phyloP scores from a whole-genome alignment of 768 basidiomycete species.

The Pleurotus citrinopileatus region DNA sequence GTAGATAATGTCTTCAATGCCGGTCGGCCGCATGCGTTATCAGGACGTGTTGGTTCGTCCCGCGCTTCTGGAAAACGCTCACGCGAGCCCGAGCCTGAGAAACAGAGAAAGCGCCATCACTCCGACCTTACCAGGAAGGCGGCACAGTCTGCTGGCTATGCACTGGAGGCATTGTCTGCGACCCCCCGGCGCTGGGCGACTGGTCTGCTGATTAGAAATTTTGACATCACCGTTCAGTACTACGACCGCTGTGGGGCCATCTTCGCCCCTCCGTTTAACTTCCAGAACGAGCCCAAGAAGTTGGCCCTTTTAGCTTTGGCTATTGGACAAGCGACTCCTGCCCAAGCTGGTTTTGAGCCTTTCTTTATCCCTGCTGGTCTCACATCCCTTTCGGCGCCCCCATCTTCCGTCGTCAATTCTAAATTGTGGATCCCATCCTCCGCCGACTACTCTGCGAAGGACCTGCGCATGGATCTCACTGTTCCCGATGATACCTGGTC shows the following conservation, averaged over 20 bases:
- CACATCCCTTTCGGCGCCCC: background rate
- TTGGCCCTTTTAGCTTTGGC: slow-evolving; percentile 18
- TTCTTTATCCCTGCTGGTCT: slow-evolving; percentile 9
- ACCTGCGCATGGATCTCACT: background rate
- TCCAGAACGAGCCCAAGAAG: slow-evolving; percentile 11
- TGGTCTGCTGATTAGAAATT: slow-evolving; percentile 20
- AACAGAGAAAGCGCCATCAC: background rate
- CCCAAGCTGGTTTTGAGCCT: slow-evolving; percentile 16
- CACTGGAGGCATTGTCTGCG: slow-evolving; percentile 14
- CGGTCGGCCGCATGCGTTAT: no score
- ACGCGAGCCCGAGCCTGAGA: background rate
- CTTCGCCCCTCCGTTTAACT: slow-evolving; percentile 18
- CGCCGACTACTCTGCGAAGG: background rate
- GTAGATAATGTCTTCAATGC: no score
- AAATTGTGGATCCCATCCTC: background rate
- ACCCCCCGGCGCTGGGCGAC: slow-evolving; percentile 17
- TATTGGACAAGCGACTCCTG: background rate
- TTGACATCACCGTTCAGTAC: slow-evolving; percentile 21
- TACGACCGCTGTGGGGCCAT: slow-evolving; percentile 23
- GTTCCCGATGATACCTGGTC: background rate
- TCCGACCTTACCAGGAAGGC: background rate
- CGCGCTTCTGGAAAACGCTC: background rate
- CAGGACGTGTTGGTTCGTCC: no score
- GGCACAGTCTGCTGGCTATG: slow-evolving; percentile 13
- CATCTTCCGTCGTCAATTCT: background rate